Evolutionary conservation across 2,329 filamentous ascomycete species (phyloP).

Genomic region (Phaeosphaeriaceae sp.): DNA sequence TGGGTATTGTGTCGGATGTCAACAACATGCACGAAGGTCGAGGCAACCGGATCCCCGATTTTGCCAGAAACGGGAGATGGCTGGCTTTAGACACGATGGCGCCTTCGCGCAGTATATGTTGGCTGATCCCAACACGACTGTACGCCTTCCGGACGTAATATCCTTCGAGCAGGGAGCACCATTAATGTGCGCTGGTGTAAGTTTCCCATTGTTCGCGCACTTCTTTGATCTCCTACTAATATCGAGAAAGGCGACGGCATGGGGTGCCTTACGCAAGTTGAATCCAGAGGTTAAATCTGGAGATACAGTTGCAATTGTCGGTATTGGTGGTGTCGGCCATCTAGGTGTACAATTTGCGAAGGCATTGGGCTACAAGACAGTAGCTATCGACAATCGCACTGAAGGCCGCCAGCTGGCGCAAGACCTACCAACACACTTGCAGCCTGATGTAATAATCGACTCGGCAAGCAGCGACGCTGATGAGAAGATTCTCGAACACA

Average conservation of each 20-base stretch:
- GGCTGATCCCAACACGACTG: constrained; percentile 37
- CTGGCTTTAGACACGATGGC: constrained; percentile 40
- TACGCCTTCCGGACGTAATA: constrained; percentile 27
- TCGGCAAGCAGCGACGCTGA: constrained; percentile 18
- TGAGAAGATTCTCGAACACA: constrained; percentile 21
- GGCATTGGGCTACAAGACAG: constrained; percentile 29
- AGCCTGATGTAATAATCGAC: constrained; percentile 28
- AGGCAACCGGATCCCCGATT: constrained; percentile 33
- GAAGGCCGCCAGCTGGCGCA: constrained; percentile 29
- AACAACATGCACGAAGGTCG: constrained; percentile 16
- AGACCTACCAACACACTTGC: constrained; percentile 20
- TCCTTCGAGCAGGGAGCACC: constrained; percentile 41
- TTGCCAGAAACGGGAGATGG: constrained; percentile 35
- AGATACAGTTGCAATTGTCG: constrained; percentile 79
- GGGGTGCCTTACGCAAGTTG: constrained; percentile 30
- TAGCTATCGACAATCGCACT: constrained; percentile 34
- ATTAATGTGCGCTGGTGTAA: constrained; percentile 45
- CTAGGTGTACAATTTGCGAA: constrained; percentile 75
- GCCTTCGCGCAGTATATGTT: constrained; percentile 44
- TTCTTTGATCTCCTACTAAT: constrained; percentile 7
- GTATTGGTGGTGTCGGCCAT: constrained; percentile 80
- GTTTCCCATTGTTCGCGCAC: too few relatives aligned
- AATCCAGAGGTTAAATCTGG: constrained; percentile 60
- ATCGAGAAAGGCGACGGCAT: constrained; percentile 29
- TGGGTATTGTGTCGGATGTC: constrained; percentile 27